phyloP scores from a whole-genome alignment of 2,329 filamentous ascomycete genomes.

The Fusarium sulawesiense region DNA sequence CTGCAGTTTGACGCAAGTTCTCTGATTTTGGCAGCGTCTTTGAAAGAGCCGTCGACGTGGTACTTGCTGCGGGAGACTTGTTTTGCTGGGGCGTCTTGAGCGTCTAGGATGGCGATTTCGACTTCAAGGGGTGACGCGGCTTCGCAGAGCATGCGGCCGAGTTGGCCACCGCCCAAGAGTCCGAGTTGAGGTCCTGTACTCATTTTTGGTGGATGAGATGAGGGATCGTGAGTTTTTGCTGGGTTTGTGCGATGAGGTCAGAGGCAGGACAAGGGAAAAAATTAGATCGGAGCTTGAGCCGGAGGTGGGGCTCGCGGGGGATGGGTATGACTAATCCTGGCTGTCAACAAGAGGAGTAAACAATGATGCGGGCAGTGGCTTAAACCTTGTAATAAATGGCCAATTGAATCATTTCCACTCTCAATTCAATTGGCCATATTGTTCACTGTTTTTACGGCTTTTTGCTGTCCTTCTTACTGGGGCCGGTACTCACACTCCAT shows the following conservation, averaged over 20 bases:
- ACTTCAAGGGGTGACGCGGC: conserved; percentile 81
- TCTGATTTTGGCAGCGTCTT: conserved; percentile 80
- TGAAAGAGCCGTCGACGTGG: conserved; percentile 90
- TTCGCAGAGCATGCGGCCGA: conserved; percentile 94
- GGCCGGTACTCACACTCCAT: not conserved
- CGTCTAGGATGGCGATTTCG: conserved; percentile 82
- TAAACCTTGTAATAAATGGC: not conserved
- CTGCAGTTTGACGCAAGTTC: conserved; percentile 82
- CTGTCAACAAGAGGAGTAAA: too few species aligned
- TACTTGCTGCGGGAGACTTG: conserved; percentile 80
- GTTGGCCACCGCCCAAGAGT: conserved; percentile 73
- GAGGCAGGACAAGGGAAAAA: conserved; percentile 16
- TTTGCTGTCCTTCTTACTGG: too few species aligned
- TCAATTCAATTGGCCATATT: accelerated
- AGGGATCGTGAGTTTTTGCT: not conserved
- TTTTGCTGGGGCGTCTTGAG: conserved; percentile 80
- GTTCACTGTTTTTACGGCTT: accelerated
- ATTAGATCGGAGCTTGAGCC: conserved; percentile 21
- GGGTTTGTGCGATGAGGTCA: conserved; percentile 23
- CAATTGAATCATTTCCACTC: not conserved
- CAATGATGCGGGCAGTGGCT: not conserved
- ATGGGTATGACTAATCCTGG: conserved; percentile 1
- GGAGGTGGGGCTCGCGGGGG: not conserved
- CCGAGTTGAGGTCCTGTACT: conserved; percentile 52
- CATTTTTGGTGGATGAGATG: conserved; percentile 1